These are phyloP conservation scores for Pseudognaphalium luteoalbum DNA, from an alignment of 129 eudicot species.

Conservation along the genomic window DNA sequence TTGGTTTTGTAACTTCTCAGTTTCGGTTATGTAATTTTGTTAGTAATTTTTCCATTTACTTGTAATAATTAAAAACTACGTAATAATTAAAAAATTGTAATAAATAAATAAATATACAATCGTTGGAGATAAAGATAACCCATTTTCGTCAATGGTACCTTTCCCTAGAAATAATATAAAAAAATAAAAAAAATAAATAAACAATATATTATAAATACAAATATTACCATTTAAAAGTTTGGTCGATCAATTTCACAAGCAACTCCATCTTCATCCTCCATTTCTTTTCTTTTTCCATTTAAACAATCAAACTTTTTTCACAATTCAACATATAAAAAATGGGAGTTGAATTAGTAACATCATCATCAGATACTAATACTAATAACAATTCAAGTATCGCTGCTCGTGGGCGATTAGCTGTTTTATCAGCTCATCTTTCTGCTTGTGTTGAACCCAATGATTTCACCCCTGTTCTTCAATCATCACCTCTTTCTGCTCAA, in stretches of 20 bases:
- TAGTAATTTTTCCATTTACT: too few relatives aligned
- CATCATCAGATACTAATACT: background rate
- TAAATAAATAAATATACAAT: too few relatives aligned
- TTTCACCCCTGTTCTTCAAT: constrained; percentile 34
- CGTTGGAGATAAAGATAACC: constrained; percentile 27
- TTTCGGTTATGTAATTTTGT: too few relatives aligned
- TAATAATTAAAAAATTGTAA: too few relatives aligned
- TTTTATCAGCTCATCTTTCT: constrained; percentile 72
- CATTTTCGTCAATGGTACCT: background rate
- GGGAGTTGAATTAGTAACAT: constrained; percentile 26
- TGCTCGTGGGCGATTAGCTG: constrained; percentile 76
- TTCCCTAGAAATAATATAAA: constrained; percentile 34
- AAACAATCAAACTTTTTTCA: background rate
- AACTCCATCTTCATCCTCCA: background rate
- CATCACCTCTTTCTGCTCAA: constrained; percentile 57
- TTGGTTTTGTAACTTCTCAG: too few relatives aligned
- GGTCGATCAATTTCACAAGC: constrained; percentile 39
- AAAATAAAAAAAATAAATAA: background rate
- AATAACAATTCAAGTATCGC: constrained; percentile 20
- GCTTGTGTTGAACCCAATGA: constrained; percentile 45
- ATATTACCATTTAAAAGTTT: background rate
- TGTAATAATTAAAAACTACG: too few relatives aligned
- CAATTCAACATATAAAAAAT: constrained; percentile 14
- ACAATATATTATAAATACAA: background rate
- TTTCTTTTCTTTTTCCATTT: background rate